Base-by-base conservation (phyloP, 768 basidiomycete species). In the Cyclocybe cylindracea region DNA sequence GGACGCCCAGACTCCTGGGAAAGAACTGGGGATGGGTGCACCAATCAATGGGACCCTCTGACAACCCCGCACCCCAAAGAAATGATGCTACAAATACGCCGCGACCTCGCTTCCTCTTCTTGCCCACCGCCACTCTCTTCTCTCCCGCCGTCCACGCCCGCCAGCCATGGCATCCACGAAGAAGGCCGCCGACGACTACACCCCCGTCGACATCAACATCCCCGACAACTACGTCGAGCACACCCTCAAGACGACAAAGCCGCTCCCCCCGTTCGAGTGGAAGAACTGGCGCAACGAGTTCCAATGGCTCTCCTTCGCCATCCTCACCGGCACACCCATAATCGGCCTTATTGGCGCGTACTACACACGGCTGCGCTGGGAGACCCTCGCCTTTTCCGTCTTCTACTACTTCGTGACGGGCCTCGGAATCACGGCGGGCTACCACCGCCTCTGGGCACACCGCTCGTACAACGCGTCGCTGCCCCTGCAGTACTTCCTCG, bases 391-490 rank as follows among this genome's bases (percentile, higher is more conserved):
- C n/a, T 76, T 74, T 57, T 46, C 71, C 49, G 58, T 74, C 46
- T 62, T 75, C 50, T 74, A 74, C 61, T 73, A 72, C 59, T 71
- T 61, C 55, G 61, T 73, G 31, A 73, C 72, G 7, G 96, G 94
- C 35, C 78, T 96, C 11, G 93, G 91, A 19, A 92, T 94, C 53
- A 94, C 91, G 0, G 91, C 91, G 8, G 96, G 97, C 9, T 99
- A 98, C 72, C 97, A 99, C 64, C 86, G 97, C 51, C 80, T 98
- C 0, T 99, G 95, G 94, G 91, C 97, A 8, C 97, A 99, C 65
- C 85, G 97, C 50, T 80, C 91, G 0, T 99, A 96, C 70, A 98
- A 97, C 65, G 97, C 96, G 35, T 86, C 89, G 3, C 78, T 79
- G 53, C 87, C 90, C 11, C 73, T 98, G 10, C 87, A 98, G 67